Base-by-base conservation (phyloP, 83 land plant species). In the Diphasiastrum complanatum region DNA sequence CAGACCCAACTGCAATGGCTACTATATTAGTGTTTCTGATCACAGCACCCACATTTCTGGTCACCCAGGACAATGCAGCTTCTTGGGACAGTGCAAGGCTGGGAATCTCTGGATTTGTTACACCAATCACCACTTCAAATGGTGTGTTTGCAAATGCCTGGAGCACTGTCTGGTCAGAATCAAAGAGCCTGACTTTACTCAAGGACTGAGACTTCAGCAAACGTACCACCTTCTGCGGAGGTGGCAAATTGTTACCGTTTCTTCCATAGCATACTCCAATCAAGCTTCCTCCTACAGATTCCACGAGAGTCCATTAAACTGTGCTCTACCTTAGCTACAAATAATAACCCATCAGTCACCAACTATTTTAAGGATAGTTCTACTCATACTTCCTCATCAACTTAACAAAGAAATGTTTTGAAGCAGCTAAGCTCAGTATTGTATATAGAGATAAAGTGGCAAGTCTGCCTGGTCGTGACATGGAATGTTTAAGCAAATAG, bases 111-210 rank as follows among this genome's bases (percentile, higher is more conserved):
- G n/a, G 23, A 24, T 48, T 48, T 24, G 6, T 48, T 18, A 48
- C 51, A 5, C n/a, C 18, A 24, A 48, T 24, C 5, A 48, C 23
- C 23, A 48, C n/a, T 24, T 48, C 51, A 6, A 48, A 5, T 18
- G 6, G 6, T 5, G 23, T 48, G 51, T 18, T 18, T 6, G 51
- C 51, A 18, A 48, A 48, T 6, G 51, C 51, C n/a, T 6, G n/a
- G 51, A 48, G 51, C 5, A 48, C 18, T 18, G 23, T 6, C n/a
- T 18, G 51, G 18, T 48, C 23, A 24, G n/a, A 5, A 18, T 48
- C 51, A 24, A 18, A 48, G n/a, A 48, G 51, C 51, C 23, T 48
- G n/a, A 48, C 51, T 18, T 48, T 48, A 4, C 51, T 18, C 23
- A 48, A 18, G n/a, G 51, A 18, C n/a, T 18, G n/a, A 24, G 51